Base-by-base conservation (phyloP, 1,284 basidiomycete genomes). In the Phylloboletellus chloephorus region DNA sequence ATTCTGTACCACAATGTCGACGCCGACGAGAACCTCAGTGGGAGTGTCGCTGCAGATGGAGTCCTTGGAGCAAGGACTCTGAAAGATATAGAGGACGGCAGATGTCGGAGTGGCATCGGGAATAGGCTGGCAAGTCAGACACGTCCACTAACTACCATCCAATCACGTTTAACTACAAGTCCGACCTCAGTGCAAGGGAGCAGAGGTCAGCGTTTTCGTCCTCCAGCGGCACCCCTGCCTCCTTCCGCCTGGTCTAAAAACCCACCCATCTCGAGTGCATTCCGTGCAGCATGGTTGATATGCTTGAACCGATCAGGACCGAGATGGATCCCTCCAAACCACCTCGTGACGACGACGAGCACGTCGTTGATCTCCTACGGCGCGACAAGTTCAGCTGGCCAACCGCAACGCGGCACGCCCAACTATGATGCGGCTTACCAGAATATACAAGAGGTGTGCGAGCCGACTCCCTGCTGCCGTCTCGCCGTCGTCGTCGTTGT, bases 401-500 rank as follows among this genome's bases (percentile, higher is more conserved):
- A 13, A 7, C 3, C 17, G 12, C 5, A n/a, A 26, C 7, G 17
- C 33, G 24, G 16, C 13, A 35, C 36, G 17, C 26, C 16, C 17
- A 28, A 20, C 26, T 8, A 9, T 8, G 16, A 16, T n/a, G 20
- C 5, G 12, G 23, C 79, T 36, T 44, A 88, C 91, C 39, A 96
- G 63, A 30, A 95, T 91, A 47, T 93, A 89, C 5, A 96, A 66
- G 2, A 96, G 71, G 61, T 95, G 91, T 1, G 87, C 88, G 17
- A 96, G 65, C 3, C 92, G 76, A 22, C 83, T 79, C 5, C 93
- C 92, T 6, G 93, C 93, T 1, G 90, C 90, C 0, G 84, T 82
- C 65, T 97, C 93, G 2, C 91, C 89, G 48, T 96, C 88, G 48
- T 97, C 93, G 48, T 94, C 89, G 47, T 94, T 93, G 58, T 96